phyloP scores from a whole-genome alignment of 1,284 basidiomycete species.

The Austroboletus sp. region DNA sequence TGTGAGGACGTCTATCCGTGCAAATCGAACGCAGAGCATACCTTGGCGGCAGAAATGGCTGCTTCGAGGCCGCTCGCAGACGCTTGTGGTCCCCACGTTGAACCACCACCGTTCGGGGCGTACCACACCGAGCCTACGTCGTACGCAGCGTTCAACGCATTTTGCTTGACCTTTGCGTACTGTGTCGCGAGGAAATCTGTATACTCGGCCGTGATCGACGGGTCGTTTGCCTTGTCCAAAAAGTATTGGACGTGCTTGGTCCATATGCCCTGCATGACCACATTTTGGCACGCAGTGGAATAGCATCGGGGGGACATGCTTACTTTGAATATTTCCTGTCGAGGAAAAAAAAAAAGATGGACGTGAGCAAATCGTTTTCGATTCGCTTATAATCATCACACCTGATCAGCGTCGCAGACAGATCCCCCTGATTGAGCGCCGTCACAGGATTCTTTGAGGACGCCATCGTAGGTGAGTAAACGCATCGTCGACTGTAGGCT shows the following conservation, averaged over 20 bases:
- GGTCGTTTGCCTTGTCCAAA: constrained; percentile 36
- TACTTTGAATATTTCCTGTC: constrained; percentile 44
- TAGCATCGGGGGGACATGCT: background rate
- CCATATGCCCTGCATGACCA: constrained; percentile 33
- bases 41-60: constrained; percentile 26
- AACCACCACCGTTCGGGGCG: constrained; percentile 16
- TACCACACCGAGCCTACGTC: constrained; percentile 41
- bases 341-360: background rate
- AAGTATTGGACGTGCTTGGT: constrained; percentile 43
- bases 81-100: constrained; percentile 29
- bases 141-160: constrained; percentile 32
- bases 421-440: constrained; percentile 34
- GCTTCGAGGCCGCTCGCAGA: constrained; percentile 32
- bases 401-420: constrained; percentile 46
- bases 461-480: constrained; percentile 34
- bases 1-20: no score
- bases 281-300: background rate
- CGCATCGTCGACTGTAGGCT: constrained; percentile 47
- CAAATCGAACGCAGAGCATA: background rate
- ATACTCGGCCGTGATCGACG: constrained; percentile 36
- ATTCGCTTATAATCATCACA: no score
- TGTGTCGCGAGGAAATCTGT: constrained; percentile 37
- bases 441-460: constrained; percentile 50
- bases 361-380: no score
- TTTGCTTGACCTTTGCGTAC: constrained; percentile 35